phyloP scores from a whole-genome alignment of 345 rosid species.

The Kandelia obovata region DNA sequence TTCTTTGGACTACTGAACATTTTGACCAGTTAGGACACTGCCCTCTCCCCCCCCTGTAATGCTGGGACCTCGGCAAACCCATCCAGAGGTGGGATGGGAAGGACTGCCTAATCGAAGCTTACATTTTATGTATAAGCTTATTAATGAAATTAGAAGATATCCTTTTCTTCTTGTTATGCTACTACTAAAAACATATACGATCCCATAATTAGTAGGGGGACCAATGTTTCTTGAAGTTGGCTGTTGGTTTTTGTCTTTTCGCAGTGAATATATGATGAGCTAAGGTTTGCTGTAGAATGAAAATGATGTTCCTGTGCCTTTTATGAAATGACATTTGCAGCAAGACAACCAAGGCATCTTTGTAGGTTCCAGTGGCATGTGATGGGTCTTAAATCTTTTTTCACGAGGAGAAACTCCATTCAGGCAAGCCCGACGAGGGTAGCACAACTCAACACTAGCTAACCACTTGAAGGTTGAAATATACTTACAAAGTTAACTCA shows the following conservation, averaged over 20 bases:
- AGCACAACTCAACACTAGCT: too few relatives aligned
- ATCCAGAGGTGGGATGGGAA: constrained; percentile 16
- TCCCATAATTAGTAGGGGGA: constrained; percentile 35
- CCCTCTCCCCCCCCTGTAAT: constrained; percentile 28
- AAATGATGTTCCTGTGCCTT: neutral
- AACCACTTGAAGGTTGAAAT: too few relatives aligned
- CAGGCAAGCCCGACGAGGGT: too few relatives aligned
- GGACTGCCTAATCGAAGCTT: constrained; percentile 30
- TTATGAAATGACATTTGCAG: neutral
- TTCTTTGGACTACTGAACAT: constrained; percentile 55
- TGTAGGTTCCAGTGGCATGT: constrained; percentile 20
- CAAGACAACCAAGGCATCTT: neutral
- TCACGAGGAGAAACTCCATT: too few relatives aligned
- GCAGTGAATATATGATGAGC: constrained; percentile 11
- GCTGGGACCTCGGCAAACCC: constrained; percentile 22
- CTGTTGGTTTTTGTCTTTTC: constrained; percentile 7
- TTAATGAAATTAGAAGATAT: constrained; percentile 66
- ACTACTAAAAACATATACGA: constrained; percentile 17
- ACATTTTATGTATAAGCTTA: constrained; percentile 28
- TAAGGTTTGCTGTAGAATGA: constrained; percentile 4
- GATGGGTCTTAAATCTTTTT: constrained; percentile 9
- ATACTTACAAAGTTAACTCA: too few relatives aligned
- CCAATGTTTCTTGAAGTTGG: constrained; percentile 11
- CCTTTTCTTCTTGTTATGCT: constrained; percentile 11
- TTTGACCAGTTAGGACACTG: constrained; percentile 24